Evolutionary conservation across 768 basidiomycete species (phyloP).

Genomic region (Mycena leptocephala): DNA sequence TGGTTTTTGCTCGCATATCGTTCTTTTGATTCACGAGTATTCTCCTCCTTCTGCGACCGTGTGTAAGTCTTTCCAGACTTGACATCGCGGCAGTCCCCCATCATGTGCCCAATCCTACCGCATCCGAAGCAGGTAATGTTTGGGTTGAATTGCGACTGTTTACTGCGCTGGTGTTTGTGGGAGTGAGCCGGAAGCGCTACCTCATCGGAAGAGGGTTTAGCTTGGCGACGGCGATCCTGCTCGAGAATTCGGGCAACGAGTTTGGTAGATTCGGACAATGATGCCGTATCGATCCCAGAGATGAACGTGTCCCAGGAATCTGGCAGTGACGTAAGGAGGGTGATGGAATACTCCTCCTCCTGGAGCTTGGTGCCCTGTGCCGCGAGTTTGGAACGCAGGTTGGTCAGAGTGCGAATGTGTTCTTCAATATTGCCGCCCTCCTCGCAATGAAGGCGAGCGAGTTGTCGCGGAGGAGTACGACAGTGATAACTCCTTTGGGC

Average conservation of each 20-base stretch:
- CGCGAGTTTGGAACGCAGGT: slow-evolving; percentile 6
- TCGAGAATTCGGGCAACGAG: slow-evolving; percentile 44
- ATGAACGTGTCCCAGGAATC: too few species aligned
- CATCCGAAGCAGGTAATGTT: too few species aligned
- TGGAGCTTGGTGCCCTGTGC: slow-evolving; percentile 37
- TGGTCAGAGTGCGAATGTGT: slow-evolving; percentile 39
- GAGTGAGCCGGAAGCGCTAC: too few species aligned
- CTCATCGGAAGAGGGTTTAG: too few species aligned
- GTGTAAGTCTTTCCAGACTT: slow-evolving; percentile 3
- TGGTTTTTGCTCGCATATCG: too few species aligned
- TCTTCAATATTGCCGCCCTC: slow-evolving; percentile 39
- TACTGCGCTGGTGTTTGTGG: too few species aligned
- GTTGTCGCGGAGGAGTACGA: too few species aligned
- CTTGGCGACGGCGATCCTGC: slow-evolving; percentile 9
- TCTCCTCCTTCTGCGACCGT: too few species aligned
- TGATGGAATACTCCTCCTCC: slow-evolving; percentile 51
- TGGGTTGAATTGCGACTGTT: slow-evolving; percentile 8
- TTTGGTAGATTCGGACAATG: slow-evolving; percentile 33
- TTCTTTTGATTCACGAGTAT: too few species aligned
- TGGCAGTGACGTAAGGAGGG: too few species aligned
- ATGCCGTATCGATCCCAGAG: slow-evolving; percentile 35
- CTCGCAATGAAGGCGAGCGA: neutral
- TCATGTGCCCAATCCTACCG: too few species aligned
- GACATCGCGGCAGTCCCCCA: neutral
- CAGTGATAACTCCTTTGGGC: too few species aligned